These are phyloP conservation scores for Vaccinium vitisidaea DNA, from an alignment of 148 eudicot genomes.

Conservation along the genomic window DNA sequence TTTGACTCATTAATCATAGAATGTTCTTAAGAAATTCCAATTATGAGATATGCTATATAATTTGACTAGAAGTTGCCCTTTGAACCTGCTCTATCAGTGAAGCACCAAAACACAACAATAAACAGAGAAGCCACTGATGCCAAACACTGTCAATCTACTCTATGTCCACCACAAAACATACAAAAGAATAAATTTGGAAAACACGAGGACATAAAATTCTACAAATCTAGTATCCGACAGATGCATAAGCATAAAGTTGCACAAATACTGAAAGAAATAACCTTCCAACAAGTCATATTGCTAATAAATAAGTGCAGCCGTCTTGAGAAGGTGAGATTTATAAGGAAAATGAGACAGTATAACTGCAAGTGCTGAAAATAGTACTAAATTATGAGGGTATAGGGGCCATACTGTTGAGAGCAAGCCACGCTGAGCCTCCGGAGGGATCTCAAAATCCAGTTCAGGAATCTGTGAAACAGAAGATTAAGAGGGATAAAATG, in stretches of 20 bases:
- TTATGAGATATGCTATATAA: not conserved
- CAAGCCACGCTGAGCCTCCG: conserved; percentile 95
- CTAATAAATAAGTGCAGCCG: not conserved
- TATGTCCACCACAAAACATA: not conserved
- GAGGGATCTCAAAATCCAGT: conserved; percentile 96
- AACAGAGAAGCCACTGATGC: not conserved
- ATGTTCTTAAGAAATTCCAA: not conserved
- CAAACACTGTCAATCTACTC: not conserved
- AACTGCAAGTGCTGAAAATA: not conserved
- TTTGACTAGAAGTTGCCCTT: not conserved
- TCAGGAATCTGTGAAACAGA: conserved; percentile 70
- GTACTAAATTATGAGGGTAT: conserved; percentile 7
- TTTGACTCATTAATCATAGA: not conserved
- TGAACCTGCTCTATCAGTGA: not conserved
- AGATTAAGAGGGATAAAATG: not conserved
- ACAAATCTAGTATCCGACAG: no score
- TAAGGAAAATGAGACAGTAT: not conserved
- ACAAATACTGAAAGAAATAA: not conserved
- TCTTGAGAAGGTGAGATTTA: not conserved
- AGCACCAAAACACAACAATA: not conserved
- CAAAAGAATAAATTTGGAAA: not conserved
- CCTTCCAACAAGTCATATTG: conserved; percentile 3
- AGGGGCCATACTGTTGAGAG: conserved; percentile 68
- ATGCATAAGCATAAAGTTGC: not conserved
- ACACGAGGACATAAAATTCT: not conserved